A percentile compares a stretch with the other conserved stretches of the same genome.
phyloP scores from a whole-genome alignment of 331 rosid species.

The Acacia concinna region DNA sequence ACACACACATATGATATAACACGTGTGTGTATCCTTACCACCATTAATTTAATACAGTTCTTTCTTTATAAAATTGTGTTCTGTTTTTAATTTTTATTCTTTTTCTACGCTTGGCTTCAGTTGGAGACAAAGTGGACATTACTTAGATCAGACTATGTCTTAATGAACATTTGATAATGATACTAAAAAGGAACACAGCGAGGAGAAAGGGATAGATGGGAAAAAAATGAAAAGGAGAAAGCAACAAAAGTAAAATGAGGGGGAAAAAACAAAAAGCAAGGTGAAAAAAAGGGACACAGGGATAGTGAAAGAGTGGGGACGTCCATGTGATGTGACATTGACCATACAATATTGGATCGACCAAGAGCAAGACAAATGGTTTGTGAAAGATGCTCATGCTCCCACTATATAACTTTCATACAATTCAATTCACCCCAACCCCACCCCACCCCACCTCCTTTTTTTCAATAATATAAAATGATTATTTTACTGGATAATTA shows the following conservation, averaged over 20 bases:
- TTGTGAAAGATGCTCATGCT: conserved; percentile 19
- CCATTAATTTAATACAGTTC: too few species aligned
- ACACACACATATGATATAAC: too few species aligned
- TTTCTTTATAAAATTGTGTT: too few species aligned
- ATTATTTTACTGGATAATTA: too few species aligned
- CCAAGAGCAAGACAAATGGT: background rate
- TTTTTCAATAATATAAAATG: too few species aligned
- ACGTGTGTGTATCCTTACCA: too few species aligned
- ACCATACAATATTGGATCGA: background rate
- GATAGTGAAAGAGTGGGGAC: conserved; percentile 1
- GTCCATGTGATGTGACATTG: conserved; percentile 11
- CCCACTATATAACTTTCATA: background rate
- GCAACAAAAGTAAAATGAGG: background rate
- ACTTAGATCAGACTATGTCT: background rate
- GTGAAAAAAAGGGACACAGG: background rate
- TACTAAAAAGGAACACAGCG: background rate
- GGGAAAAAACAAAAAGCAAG: background rate
- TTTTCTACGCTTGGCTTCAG: background rate
- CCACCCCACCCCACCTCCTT: too few species aligned
- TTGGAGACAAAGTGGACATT: background rate
- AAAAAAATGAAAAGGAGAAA: background rate
- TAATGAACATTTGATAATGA: background rate
- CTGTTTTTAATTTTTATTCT: background rate
- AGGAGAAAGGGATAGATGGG: background rate
- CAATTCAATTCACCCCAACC: background rate